Evolutionary conservation across 2,329 filamentous ascomycete genomes (phyloP), one percentile per base, ranked within the genome.

Genomic region (Corynespora cassiicola): DNA sequence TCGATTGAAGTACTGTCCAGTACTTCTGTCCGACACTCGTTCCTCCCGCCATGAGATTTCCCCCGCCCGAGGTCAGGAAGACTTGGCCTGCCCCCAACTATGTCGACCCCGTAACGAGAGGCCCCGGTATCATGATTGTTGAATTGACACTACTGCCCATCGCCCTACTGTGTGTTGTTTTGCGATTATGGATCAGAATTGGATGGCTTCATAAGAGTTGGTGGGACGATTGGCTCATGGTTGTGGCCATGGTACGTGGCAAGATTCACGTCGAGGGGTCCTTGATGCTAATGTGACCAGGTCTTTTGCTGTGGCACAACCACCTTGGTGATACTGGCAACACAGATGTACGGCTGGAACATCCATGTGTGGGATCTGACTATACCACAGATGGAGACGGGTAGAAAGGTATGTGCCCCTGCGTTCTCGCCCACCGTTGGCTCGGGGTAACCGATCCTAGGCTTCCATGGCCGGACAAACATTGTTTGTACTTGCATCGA

Each of bases 41-140:
- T 10, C 18, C 24, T 9, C 18, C 34, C 52, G 47, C 29, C 32
- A 68, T 68, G 64, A 55, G 64, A 40, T 65, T 55, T 31, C 54
- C 61, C 36, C 63, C 65, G 6, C 45, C 51, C 17, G 59, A 63
- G 9, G 65, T 75, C 28, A 41, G 67, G 24, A 42, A 55, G 24
- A 58, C 56, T 32, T 75, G 67, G 65, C 73, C 73, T 3, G 60
- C 52, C 27, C 70, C 73, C 2, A 71, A 75, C 56, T 74, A 75
- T 41, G 56, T 62, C 30, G 43, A 75, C 39, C 73, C 73, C 1
- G 51, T 59, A 15, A 73, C 67, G 2, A 58, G 70, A 43, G 72
- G 73, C 10, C 56, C 67, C 12, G 66, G 61, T 5, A 52, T 75
- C 11, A 61, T 75, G 47, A 66, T 74, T n/a, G 55, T 68, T 14